A percentile compares a stretch with the other conserved stretches of the same genome.
phyloP scores from a whole-genome alignment of 2,329 filamentous ascomycete genomes.

The Fusarium miscanthi region DNA sequence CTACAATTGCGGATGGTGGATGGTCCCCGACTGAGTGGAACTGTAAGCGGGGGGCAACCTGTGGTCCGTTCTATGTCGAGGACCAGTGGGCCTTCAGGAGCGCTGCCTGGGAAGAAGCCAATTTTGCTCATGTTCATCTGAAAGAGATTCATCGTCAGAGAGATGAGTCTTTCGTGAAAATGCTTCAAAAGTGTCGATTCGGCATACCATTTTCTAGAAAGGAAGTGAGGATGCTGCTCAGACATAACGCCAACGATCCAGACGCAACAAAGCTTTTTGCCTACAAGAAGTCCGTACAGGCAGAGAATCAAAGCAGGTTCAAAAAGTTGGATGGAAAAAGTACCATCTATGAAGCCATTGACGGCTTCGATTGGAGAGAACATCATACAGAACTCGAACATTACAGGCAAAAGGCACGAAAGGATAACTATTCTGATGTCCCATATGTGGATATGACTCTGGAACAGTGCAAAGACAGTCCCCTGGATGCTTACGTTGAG shows the following conservation, averaged over 20 bases:
- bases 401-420: accelerated
- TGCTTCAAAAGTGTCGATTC: conserved; percentile 66
- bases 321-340: accelerated
- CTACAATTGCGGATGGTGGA: neutral
- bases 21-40: neutral
- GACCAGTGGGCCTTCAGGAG: conserved; percentile 73
- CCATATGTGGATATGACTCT: accelerated
- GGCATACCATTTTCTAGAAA: conserved; percentile 52
- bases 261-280: conserved; percentile 29
- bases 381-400: neutral
- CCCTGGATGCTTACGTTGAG: conserved; percentile 10
- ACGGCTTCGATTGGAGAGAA: neutral
- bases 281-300: accelerated
- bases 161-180: conserved; percentile 63
- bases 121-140: conserved; percentile 65
- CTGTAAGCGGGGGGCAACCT: neutral
- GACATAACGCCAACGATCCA: conserved; percentile 53
- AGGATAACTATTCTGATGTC: accelerated
- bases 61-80: neutral
- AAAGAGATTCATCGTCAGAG: conserved; percentile 67
- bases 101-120: conserved; percentile 63
- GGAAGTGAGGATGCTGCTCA: conserved; percentile 57
- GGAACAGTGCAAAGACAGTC: conserved; percentile 11
- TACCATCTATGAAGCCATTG: neutral
- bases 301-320: neutral